Percentiles rank a stretch among this genome's conserved stretches.
phyloP scores from a whole-genome alignment of 2,329 filamentous ascomycete genomes.

The Stemphylium vesicarium region DNA sequence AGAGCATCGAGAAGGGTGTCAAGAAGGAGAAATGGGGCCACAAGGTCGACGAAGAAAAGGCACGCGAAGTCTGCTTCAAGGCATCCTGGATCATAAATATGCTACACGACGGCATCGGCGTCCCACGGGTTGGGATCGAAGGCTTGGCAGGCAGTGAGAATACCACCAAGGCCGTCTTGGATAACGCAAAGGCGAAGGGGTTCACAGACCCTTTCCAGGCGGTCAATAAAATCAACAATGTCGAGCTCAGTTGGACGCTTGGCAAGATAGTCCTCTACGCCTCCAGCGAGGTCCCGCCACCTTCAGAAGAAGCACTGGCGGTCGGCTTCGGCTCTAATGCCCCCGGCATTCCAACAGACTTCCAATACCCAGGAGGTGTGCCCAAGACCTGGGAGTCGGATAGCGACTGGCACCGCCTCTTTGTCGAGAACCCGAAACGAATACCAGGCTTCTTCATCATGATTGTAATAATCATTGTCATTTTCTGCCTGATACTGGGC shows the following conservation, averaged over 20 bases:
- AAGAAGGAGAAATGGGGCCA: constrained; percentile 72
- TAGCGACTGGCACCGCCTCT: constrained; percentile 64
- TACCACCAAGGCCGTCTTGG: constrained; percentile 71
- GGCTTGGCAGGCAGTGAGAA: constrained; percentile 65
- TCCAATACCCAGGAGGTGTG: constrained; percentile 74
- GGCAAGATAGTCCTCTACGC: constrained; percentile 97
- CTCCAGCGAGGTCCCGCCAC: constrained; percentile 80
- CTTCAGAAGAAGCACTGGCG: constrained; percentile 66
- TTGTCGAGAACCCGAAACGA: constrained; percentile 69
- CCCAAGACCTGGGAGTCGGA: constrained; percentile 57
- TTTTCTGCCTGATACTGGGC: constrained; percentile 77
- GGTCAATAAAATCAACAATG: constrained; percentile 86
- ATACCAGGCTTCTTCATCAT: constrained; percentile 80
- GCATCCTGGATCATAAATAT: constrained; percentile 98
- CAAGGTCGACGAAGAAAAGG: constrained; percentile 74
- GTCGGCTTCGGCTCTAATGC: constrained; percentile 93
- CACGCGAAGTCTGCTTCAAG: constrained; percentile 93
- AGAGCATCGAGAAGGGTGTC: constrained; percentile 71
- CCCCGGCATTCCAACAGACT: constrained; percentile 72
- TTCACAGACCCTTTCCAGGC: constrained; percentile 88
- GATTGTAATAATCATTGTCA: constrained; percentile 71
- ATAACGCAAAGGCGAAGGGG: constrained; percentile 73
- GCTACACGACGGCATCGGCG: constrained; percentile 91
- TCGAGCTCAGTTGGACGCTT: constrained; percentile 96
- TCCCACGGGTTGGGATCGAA: constrained; percentile 84